Conservation (phyloP, 768 basidiomycete genomes). For the Pleurotus giganteus region DNA sequence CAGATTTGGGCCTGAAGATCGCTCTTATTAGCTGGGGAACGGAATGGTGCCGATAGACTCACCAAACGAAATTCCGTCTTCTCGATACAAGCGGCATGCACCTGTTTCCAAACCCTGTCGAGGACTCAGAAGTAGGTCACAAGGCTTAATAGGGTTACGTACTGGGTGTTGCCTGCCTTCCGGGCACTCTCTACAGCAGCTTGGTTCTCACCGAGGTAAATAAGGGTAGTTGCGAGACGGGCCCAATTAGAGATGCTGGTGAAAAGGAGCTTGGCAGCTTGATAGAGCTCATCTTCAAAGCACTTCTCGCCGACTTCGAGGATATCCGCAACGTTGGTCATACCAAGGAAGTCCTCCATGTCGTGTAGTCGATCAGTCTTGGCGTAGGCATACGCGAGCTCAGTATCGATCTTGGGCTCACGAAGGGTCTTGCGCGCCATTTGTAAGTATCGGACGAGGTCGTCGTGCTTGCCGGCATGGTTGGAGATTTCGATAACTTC, state of each 20-base stretch:
- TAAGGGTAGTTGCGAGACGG: constrained; percentile 93
- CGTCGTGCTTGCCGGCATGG: constrained; percentile 87
- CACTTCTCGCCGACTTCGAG: constrained; percentile 98
- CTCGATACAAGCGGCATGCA: constrained; percentile 97
- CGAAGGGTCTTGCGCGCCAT: constrained; percentile 98
- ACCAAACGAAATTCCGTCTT: constrained; percentile 94
- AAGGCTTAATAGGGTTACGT: constrained; percentile 25
- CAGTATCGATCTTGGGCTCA: constrained; percentile 97
- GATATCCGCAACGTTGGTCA: constrained; percentile 98
- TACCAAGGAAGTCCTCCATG: constrained; percentile 98
- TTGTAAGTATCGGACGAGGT: constrained; percentile 94
- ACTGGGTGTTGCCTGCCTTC: constrained; percentile 99
- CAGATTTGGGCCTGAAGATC: constrained; percentile 86
- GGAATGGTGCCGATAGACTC: constrained; percentile 17
- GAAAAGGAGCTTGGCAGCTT: constrained; percentile 95
- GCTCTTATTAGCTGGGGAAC: background rate
- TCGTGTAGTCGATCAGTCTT: constrained; percentile 97
- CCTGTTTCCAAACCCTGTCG: constrained; percentile 97
- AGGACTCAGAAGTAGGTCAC: constrained; percentile 12
- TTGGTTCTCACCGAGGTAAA: constrained; percentile 98
- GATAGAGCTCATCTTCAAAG: constrained; percentile 97
- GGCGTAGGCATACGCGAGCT: constrained; percentile 96
- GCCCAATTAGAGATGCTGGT: constrained; percentile 99
- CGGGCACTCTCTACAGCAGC: constrained; percentile 98
- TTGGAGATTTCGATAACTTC: constrained; percentile 97